A percentile compares a stretch with the other conserved stretches of the same genome.
phyloP scores from a whole-genome alignment of 495 filamentous ascomycete genomes.

The Oidiodendron maius region DNA sequence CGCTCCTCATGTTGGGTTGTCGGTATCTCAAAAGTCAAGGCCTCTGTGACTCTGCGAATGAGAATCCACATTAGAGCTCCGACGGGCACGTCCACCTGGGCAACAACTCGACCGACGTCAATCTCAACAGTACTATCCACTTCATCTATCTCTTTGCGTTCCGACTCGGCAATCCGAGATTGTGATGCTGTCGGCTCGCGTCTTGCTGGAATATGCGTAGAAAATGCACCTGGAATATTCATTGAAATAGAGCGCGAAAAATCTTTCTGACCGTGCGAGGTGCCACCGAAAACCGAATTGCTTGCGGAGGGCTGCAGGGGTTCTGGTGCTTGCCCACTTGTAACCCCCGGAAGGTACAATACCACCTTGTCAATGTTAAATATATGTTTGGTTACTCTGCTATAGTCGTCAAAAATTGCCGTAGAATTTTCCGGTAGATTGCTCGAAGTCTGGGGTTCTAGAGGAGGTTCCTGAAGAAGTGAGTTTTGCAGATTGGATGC shows the following conservation, averaged over 20 bases:
- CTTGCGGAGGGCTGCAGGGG: background rate
- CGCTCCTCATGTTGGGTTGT: slow-evolving; percentile 4
- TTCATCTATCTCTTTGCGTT: background rate
- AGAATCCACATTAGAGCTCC: slow-evolving; percentile 61
- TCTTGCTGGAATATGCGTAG: slow-evolving; percentile 22
- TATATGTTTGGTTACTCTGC: slow-evolving; percentile 25
- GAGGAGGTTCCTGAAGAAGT: slow-evolving; percentile 1
- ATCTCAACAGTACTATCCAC: slow-evolving; percentile 43
- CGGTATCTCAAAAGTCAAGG: slow-evolving; percentile 1
- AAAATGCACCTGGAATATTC: slow-evolving; percentile 53
- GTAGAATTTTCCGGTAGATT: slow-evolving; percentile 21
- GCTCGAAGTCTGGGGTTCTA: slow-evolving; percentile 19
- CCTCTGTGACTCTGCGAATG: slow-evolving; percentile 32
- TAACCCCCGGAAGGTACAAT: slow-evolving; percentile 24
- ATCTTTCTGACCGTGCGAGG: slow-evolving; percentile 17
- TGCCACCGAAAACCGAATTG: slow-evolving; percentile 13
- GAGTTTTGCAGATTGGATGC: background rate
- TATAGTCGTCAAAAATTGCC: slow-evolving; percentile 17
- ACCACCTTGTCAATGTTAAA: slow-evolving; percentile 25
- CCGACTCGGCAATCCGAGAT: slow-evolving; percentile 1
- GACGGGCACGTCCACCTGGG: slow-evolving; percentile 63
- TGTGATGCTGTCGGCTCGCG: background rate
- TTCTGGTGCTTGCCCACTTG: background rate
- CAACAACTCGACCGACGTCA: slow-evolving; percentile 45
- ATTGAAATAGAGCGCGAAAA: slow-evolving; percentile 32